phyloP scores from a whole-genome alignment of 2,329 filamentous ascomycete species.

The Colletotrichum eleusines region DNA sequence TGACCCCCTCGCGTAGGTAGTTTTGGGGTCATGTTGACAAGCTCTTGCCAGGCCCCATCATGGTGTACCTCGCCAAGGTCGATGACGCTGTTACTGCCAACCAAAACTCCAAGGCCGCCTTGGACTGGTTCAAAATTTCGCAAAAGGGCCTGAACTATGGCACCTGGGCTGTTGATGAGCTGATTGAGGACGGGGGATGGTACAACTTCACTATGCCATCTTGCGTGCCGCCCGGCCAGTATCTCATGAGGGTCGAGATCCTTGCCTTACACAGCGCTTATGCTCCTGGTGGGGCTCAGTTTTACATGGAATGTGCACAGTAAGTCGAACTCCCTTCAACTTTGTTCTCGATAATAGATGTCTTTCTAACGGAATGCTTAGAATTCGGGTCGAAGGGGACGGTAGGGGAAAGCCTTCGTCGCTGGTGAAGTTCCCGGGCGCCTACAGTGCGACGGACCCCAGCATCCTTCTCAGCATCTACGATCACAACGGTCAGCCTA shows the following conservation, averaged over 20 bases:
- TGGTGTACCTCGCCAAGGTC: constrained; percentile 63
- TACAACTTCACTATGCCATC: constrained; percentile 53
- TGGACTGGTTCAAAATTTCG: constrained; percentile 65
- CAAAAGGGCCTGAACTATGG: constrained; percentile 52
- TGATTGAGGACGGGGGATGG: constrained; percentile 46
- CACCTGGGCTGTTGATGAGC: constrained; percentile 47
- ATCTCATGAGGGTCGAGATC: constrained; percentile 57
- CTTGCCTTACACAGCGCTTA: constrained; percentile 56
- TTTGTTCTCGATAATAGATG: constrained; percentile 32
- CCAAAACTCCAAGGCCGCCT: constrained; percentile 49
- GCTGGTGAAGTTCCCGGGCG: constrained; percentile 52
- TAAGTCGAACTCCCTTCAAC: constrained; percentile 37
- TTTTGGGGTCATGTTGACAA: background rate
- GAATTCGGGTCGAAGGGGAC: constrained; percentile 50
- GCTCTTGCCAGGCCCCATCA: constrained; percentile 55
- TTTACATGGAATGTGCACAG: constrained; percentile 46
- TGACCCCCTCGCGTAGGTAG: too few relatives aligned
- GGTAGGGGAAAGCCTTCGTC: constrained; percentile 47
- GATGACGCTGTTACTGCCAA: constrained; percentile 54
- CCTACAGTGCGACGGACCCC: constrained; percentile 51
- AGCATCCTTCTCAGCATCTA: constrained; percentile 53
- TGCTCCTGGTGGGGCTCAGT: constrained; percentile 42
- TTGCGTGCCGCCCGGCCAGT: constrained; percentile 54
- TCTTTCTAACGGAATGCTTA: constrained; percentile 43
- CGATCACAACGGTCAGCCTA: constrained; percentile 46